Conservation (phyloP, 2,329 filamentous ascomycete genomes). For the Ceratocystiopsis sp. region DNA sequence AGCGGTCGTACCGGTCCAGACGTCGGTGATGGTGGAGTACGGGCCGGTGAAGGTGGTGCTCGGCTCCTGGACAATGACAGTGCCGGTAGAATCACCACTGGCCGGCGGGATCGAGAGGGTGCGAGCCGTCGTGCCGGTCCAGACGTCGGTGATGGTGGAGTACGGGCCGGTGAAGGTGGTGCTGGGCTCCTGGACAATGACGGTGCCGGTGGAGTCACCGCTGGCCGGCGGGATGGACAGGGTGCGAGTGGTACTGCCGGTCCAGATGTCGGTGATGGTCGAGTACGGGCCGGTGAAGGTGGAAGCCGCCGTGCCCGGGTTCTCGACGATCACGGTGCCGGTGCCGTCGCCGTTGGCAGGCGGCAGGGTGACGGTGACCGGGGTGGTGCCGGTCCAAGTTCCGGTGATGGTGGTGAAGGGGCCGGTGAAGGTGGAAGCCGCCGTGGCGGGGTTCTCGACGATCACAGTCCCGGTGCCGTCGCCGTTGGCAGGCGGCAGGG, state of each 20-base stretch:
- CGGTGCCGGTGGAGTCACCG: background rate
- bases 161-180: background rate
- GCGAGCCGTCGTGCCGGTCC: background rate
- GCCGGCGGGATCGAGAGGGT: background rate
- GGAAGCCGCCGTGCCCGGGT: background rate
- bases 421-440: conserved; percentile 1
- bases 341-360: background rate
- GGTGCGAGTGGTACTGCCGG: conserved; percentile 4
- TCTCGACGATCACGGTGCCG: background rate
- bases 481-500: conserved; percentile 20
- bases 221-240: background rate
- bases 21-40: conserved; percentile 2
- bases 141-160: background rate
- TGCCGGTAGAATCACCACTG: background rate
- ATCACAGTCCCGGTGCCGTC: conserved; percentile 26
- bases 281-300: conserved; percentile 3
- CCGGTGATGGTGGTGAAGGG: conserved; percentile 1
- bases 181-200: background rate
- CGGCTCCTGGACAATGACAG: background rate
- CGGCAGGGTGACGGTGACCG: background rate
- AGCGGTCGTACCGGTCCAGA: background rate
- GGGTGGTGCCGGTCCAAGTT: background rate
- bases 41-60: conserved; percentile 1
- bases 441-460: conserved; percentile 3
- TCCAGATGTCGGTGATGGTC: conserved; percentile 3